Evolutionary conservation across 768 basidiomycete species (phyloP).

Genomic region (Pleurotus djamor): DNA sequence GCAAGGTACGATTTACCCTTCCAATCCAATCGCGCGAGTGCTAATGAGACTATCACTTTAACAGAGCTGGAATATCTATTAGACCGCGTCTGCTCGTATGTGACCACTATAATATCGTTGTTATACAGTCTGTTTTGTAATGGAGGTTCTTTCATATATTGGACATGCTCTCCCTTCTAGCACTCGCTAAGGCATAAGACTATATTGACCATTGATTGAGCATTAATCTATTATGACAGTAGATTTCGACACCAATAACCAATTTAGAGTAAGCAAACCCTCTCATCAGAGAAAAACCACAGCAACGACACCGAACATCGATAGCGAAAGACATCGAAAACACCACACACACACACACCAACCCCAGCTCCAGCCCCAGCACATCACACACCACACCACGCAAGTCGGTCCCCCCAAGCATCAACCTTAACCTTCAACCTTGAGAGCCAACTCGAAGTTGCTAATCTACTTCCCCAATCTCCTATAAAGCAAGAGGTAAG

Average conservation of each 20-base stretch:
- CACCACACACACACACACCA: too few species aligned
- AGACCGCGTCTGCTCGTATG: background rate
- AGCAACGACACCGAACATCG: too few species aligned
- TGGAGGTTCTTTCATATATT: background rate
- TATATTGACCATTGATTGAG: background rate
- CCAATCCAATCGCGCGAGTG: too few species aligned
- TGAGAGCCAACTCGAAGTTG: too few species aligned
- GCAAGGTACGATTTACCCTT: too few species aligned
- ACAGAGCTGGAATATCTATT: conserved; percentile 9
- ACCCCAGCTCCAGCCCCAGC: too few species aligned
- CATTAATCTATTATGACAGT: background rate
- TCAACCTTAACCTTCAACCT: too few species aligned
- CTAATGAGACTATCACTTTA: background rate
- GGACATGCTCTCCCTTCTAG: too few species aligned
- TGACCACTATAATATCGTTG: background rate
- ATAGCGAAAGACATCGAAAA: too few species aligned
- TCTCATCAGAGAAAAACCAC: background rate
- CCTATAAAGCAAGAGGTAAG: conserved; percentile 87
- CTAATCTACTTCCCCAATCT: conserved; percentile 22
- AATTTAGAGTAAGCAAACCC: background rate
- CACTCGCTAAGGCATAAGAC: too few species aligned
- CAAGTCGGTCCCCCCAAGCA: background rate
- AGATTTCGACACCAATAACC: background rate
- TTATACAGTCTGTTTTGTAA: background rate
- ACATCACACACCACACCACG: too few species aligned